These are phyloP conservation scores for Collybia sp. DNA, from an alignment of 768 basidiomycete genomes.

Conservation along the genomic window DNA sequence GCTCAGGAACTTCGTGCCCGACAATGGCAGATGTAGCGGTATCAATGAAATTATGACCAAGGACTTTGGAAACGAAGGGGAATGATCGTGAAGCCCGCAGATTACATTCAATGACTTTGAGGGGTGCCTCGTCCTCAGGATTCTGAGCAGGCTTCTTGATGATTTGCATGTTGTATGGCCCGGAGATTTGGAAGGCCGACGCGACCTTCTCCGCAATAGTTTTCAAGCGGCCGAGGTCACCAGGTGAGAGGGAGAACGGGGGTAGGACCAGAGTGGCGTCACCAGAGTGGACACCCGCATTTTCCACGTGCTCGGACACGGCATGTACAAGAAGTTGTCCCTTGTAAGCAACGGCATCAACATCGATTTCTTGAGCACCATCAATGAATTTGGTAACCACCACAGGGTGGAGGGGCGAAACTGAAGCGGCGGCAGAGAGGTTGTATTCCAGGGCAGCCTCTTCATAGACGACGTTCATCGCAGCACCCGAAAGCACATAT, in stretches of 20 bases:
- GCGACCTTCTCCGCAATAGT: slow-evolving; percentile 94
- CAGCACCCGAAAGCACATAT: slow-evolving; percentile 96
- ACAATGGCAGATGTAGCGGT: slow-evolving; percentile 87
- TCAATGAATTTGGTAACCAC: slow-evolving; percentile 99
- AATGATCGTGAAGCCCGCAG: slow-evolving; percentile 96
- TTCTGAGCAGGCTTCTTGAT: slow-evolving; percentile 73
- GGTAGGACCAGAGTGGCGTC: slow-evolving; percentile 98
- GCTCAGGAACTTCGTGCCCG: slow-evolving; percentile 81
- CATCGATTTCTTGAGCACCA: slow-evolving; percentile 95
- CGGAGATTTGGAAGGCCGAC: slow-evolving; percentile 91
- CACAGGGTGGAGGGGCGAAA: slow-evolving; percentile 95
- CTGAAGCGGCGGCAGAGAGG: slow-evolving; percentile 93
- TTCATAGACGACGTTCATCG: slow-evolving; percentile 98
- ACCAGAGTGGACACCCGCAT: slow-evolving; percentile 97
- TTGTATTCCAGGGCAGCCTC: slow-evolving; percentile 87
- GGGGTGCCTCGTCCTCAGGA: slow-evolving; percentile 48
- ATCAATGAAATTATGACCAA: slow-evolving; percentile 97
- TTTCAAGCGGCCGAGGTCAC: slow-evolving; percentile 86
- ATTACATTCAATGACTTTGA: slow-evolving; percentile 99
- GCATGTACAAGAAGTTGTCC: slow-evolving; percentile 93
- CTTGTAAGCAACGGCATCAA: slow-evolving; percentile 93
- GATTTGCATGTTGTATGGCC: slow-evolving; percentile 99
- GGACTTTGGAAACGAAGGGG: slow-evolving; percentile 98
- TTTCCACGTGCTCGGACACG: slow-evolving; percentile 97
- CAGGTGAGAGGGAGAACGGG: slow-evolving; percentile 73